phyloP scores from a whole-genome alignment of 106 monocot species.

The Triglochin maritima region DNA sequence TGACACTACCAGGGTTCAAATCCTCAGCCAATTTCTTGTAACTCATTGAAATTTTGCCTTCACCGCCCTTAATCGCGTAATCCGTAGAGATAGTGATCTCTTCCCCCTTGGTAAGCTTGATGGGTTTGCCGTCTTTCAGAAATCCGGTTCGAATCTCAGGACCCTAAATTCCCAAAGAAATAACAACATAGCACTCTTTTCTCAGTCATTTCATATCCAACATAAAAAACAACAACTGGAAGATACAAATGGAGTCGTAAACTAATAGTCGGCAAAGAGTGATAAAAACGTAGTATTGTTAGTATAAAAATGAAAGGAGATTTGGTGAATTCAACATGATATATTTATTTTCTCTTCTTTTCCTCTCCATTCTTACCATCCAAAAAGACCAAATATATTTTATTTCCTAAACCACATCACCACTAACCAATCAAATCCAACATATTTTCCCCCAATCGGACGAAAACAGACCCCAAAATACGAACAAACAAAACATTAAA shows the following conservation, averaged over 20 bases:
- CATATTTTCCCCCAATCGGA: not conserved
- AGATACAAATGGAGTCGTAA: no score
- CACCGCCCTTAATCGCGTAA: slow-evolving; percentile 68
- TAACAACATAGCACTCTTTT: no score
- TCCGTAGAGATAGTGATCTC: slow-evolving; percentile 72
- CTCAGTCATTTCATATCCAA: no score
- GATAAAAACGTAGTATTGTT: no score
- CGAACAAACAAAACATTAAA: no score
- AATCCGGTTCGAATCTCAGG: slow-evolving; percentile 93
- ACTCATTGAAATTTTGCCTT: slow-evolving; percentile 68
- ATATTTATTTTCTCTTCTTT: no score
- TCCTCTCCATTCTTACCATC: no score
- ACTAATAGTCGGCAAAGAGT: no score
- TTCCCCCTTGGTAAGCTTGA: slow-evolving; percentile 63
- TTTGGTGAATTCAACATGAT: no score
- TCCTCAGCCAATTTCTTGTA: slow-evolving; percentile 77
- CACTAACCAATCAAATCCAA: not conserved
- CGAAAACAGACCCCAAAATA: not conserved
- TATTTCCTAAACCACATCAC: not conserved
- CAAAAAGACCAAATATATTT: no score
- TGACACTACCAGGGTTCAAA: slow-evolving; percentile 60
- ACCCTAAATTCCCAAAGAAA: slow-evolving; percentile 25
- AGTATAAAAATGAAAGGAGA: no score
- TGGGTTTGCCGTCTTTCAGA: slow-evolving; percentile 68
- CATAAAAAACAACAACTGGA: no score